Evolutionary conservation across 225 moss, liverwort and hornwort genomes (phyloP), one percentile per base, ranked within the genome.

Genomic region (Polytrichum commune): DNA sequence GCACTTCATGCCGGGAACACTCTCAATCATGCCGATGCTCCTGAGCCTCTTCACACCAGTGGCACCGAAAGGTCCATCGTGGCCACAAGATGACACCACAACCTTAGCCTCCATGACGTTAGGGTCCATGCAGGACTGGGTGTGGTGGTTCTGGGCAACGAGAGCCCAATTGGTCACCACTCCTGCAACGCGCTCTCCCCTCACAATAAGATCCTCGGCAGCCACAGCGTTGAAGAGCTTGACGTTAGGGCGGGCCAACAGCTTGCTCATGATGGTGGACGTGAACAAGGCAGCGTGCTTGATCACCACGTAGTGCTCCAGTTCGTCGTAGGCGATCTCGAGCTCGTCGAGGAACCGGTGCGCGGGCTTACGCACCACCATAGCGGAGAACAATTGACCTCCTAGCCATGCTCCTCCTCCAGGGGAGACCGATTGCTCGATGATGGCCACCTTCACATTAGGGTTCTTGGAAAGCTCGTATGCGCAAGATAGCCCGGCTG

Each of bases 101-200:
- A 97, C 92, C 84, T 97, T 97, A 1, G 92, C 83, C 79, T 97
- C 94, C 97, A 97, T 92, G 1, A 97, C 97, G 58, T 94, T 97
- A 18, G 96, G 96, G 68, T 96, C 96, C 93, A 96, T 96, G 89
- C 93, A 96, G 63, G 89, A 89, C 80, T 96, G 93, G 13, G 93
- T 89, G 79, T 96, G 33, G 69, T 96, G 93, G 77, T 93, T 93
- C 73, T 90, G 89, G 18, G 97, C 90, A 2, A 97, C 97, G 27
- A 97, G 63, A 33, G 94, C 94, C 94, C 97, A 97, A 53, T 97
- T 97, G 26, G 94, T 97, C 57, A 97, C 97, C 8, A 97, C 97
- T 2, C 97, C 94, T 5, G 84, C 74, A 0, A 94, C 97, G 2
- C 97, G 86, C n/a, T 92, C 91, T 4, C 90, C 85, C 53, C 91